These are phyloP conservation scores for Claviceps sp. DNA, from an alignment of 2,329 filamentous ascomycete genomes.

Conservation along the genomic window DNA sequence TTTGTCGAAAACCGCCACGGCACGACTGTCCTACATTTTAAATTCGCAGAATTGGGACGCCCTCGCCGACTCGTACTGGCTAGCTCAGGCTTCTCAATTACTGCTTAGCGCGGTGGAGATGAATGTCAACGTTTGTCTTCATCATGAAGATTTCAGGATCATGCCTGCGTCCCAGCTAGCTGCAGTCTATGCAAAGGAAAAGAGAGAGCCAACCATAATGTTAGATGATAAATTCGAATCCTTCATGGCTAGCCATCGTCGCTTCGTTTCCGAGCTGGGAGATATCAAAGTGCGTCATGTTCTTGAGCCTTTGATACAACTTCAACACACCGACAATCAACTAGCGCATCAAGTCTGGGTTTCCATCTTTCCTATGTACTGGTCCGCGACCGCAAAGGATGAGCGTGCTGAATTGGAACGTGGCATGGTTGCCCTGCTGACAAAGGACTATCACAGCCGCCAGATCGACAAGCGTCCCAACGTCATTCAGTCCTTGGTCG, in stretches of 20 bases:
- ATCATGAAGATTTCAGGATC: constrained; percentile 71
- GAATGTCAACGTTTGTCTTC: constrained; percentile 63
- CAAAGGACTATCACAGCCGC: constrained; percentile 88
- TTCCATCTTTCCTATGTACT: constrained; percentile 80
- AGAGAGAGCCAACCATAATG: constrained; percentile 56
- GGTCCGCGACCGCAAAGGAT: constrained; percentile 77
- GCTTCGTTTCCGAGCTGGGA: constrained; percentile 72
- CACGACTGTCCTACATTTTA: constrained; percentile 78
- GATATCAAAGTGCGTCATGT: constrained; percentile 82
- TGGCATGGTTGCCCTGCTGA: constrained; percentile 77
- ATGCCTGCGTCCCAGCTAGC: constrained; percentile 63
- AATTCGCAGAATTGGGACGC: constrained; percentile 95
- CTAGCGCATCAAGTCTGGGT: constrained; percentile 87
- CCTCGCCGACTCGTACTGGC: constrained; percentile 88
- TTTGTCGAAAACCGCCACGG: constrained; percentile 81
- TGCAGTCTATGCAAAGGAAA: constrained; percentile 61
- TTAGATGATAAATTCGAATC: constrained; percentile 70
- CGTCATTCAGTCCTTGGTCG: constrained; percentile 82
- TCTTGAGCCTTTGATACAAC: constrained; percentile 76
- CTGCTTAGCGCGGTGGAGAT: constrained; percentile 84
- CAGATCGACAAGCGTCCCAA: constrained; percentile 94
- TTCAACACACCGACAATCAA: constrained; percentile 77
- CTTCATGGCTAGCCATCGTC: constrained; percentile 63
- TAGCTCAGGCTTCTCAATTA: constrained; percentile 86
- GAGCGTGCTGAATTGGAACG: constrained; percentile 84